Conservation (phyloP, 306 rosid species). For the Castanospermum australe region DNA sequence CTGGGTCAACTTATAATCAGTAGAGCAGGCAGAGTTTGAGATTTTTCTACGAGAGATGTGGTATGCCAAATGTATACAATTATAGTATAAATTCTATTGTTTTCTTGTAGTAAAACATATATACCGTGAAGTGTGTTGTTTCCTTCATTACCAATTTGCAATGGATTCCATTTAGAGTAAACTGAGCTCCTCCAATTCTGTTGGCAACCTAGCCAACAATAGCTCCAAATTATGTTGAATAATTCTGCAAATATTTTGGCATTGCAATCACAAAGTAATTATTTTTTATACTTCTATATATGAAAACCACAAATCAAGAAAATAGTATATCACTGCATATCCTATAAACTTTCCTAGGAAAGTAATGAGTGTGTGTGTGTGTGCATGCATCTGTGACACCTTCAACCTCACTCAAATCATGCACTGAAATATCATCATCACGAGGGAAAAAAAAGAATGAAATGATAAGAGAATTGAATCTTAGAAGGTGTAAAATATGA, state of each 20-base stretch:
- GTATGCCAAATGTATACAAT: not conserved
- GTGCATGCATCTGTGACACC: too few species aligned
- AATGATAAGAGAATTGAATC: too few species aligned
- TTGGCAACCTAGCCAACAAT: constrained; percentile 85
- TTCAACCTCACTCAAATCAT: too few species aligned
- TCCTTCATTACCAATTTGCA: constrained; percentile 70
- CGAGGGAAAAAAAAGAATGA: too few species aligned
- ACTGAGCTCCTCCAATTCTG: constrained; percentile 82
- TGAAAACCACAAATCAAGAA: too few species aligned
- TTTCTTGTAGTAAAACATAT: not conserved
- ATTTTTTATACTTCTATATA: not conserved
- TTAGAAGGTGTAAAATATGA: too few species aligned
- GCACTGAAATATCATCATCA: too few species aligned
- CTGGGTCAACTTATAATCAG: constrained; percentile 54
- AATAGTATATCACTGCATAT: too few species aligned
- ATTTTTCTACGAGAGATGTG: not conserved
- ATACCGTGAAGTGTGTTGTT: constrained; percentile 84
- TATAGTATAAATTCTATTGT: not conserved
- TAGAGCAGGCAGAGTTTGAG: not conserved
- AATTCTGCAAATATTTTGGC: constrained; percentile 48
- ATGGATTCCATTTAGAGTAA: constrained; percentile 56
- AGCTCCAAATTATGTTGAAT: constrained; percentile 64
- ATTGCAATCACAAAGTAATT: not conserved
- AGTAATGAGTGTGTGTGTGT: too few species aligned
- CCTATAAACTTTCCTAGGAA: too few species aligned